Base-by-base conservation (phyloP, 1,284 basidiomycete genomes). In the Rhodotorula sp. region DNA sequence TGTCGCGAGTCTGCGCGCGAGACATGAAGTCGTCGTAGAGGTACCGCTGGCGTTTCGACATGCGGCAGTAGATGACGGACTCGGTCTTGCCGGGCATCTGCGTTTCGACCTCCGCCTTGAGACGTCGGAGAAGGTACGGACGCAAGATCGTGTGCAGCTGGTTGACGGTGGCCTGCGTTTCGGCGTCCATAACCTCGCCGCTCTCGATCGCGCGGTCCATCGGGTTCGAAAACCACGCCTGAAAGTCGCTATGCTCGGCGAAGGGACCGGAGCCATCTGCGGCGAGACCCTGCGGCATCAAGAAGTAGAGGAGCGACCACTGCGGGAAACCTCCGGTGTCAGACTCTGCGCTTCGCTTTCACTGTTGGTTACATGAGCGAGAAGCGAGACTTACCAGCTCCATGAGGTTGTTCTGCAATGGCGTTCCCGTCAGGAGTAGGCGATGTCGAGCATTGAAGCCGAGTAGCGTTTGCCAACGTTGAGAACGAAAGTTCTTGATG, bases 1-100 rank as follows among this genome's bases (percentile, higher is more conserved):
- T 92, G 77, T 92, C 89, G 56, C 88, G 87, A 3, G 96, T 98
- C 72, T 93, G 89, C 0, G 92, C 89, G 43, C 96, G 87, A 8
- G 90, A 87, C 94, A 99, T 97, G 84, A 97, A 98, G 81, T 98
- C 96, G 84, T 99, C 96, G 82, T 99, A 99, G 14, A 99, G 86
- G 81, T 93, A 96, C 10, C 95, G 90, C 79, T 99, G 96, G 2
- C 96, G 88, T 80, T 97, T 97, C 48, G 94, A 97, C 10, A 99
- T 84, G 2, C 91, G 89, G 78, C 95, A 97, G 61, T 93, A 87
- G 51, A 97, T 88, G 66, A 97, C 88, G 80, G 98, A 95, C 77
- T 98, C 96, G 80, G 88, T 93, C 81, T 99, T 99, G 83, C 89
- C 90, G 0, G 96, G 96, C 26, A 99, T 85, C 80, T 97, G 92